Evolutionary conservation across 2,329 filamentous ascomycete species (phyloP).

Genomic region (Phaeosphaeria sp.): DNA sequence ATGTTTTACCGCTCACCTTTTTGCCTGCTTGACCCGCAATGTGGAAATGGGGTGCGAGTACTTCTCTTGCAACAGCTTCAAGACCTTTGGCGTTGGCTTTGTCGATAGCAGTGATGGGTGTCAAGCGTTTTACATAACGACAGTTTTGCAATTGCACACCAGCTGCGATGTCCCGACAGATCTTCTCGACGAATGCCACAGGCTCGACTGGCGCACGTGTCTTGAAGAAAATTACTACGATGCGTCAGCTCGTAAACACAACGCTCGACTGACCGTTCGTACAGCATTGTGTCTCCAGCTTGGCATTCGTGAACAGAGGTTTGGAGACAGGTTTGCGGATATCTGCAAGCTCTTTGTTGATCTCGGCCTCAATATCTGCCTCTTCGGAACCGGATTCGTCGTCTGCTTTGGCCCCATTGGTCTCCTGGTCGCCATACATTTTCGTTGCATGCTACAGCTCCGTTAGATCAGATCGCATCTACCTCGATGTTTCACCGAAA

Average conservation of each 20-base stretch:
- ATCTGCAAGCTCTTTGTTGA: conserved; percentile 72
- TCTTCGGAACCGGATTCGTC: conserved; percentile 39
- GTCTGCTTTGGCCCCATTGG: conserved; percentile 51
- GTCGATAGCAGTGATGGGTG: conserved; percentile 64
- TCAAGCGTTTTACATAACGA: conserved; percentile 66
- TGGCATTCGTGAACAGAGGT: conserved; percentile 60
- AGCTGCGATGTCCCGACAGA: conserved; percentile 63
- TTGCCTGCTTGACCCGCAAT: conserved; percentile 54
- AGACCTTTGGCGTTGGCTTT: conserved; percentile 75
- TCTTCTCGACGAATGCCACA: conserved; percentile 63
- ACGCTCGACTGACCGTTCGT: conserved; percentile 27
- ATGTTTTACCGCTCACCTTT: conserved; percentile 54
- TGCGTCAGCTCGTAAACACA: conserved; percentile 14
- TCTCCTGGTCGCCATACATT: conserved; percentile 50
- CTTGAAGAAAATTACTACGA: conserved; percentile 64
- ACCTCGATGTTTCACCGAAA: not conserved
- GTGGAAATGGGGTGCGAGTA: conserved; percentile 70
- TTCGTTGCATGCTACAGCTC: conserved; percentile 72
- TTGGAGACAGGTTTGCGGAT: conserved; percentile 61
- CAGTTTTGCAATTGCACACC: conserved; percentile 60
- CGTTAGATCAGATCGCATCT: conserved; percentile 17
- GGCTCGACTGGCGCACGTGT: conserved; percentile 64
- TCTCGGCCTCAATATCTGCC: conserved; percentile 73
- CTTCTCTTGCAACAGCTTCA: conserved; percentile 66
- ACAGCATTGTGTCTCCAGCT: conserved; percentile 63